A percentile compares a stretch with the other conserved stretches of the same genome.
These are phyloP conservation scores for Ascochyta rabiei DNA, from an alignment of 2,329 filamentous ascomycete genomes.

Conservation along the genomic window DNA sequence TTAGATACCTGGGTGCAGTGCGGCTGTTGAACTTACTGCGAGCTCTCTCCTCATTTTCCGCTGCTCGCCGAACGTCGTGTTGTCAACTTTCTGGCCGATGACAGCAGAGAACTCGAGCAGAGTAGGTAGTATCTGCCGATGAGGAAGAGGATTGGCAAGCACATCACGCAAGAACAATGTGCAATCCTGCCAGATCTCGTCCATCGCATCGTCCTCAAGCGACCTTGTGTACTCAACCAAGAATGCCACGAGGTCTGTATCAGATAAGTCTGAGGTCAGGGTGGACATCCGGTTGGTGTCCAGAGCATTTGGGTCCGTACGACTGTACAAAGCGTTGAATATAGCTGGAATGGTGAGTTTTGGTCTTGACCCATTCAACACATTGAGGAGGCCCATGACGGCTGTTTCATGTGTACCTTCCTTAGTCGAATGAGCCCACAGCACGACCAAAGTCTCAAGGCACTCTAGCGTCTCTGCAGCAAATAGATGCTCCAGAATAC, in stretches of 20 bases:
- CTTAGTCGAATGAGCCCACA: slow-evolving; percentile 70
- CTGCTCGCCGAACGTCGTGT: slow-evolving; percentile 96
- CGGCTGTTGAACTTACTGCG: slow-evolving; percentile 67
- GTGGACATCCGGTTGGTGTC: slow-evolving; percentile 84
- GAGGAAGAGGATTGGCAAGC: slow-evolving; percentile 90
- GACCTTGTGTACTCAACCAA: slow-evolving; percentile 88
- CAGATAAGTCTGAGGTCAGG: slow-evolving; percentile 81
- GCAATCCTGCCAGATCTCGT: slow-evolving; percentile 97
- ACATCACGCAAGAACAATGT: slow-evolving; percentile 89
- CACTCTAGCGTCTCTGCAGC: slow-evolving; percentile 91
- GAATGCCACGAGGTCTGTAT: slow-evolving; percentile 85
- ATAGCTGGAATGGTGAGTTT: slow-evolving; percentile 91
- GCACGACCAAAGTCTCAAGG: slow-evolving; percentile 84
- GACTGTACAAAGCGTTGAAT: slow-evolving; percentile 94
- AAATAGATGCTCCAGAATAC: slow-evolving; percentile 91
- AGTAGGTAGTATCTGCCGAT: slow-evolving; percentile 85
- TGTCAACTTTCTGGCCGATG: slow-evolving; percentile 92
- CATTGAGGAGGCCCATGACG: slow-evolving; percentile 85
- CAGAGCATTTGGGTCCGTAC: slow-evolving; percentile 82
- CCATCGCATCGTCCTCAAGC: slow-evolving; percentile 94
- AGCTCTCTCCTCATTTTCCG: slow-evolving; percentile 88
- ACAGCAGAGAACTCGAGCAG: slow-evolving; percentile 88
- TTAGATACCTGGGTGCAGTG: slow-evolving; percentile 24
- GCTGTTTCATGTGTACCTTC: slow-evolving; percentile 62
- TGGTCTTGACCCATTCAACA: slow-evolving; percentile 87